Conservation (phyloP, 768 basidiomycete genomes). For the Boletales sp. region DNA sequence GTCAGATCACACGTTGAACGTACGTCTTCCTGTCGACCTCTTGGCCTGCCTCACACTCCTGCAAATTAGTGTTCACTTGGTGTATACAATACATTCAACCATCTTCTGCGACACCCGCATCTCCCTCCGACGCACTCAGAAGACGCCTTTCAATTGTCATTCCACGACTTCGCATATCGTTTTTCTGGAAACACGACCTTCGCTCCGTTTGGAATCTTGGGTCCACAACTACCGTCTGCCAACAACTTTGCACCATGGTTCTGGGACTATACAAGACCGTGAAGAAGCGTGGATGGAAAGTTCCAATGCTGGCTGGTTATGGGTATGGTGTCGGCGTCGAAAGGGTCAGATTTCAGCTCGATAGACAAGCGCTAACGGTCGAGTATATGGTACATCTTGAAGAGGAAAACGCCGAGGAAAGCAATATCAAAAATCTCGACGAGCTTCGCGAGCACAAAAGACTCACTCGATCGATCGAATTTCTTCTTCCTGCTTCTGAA, state of each 20-base stretch:
- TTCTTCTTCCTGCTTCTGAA: slow-evolving; percentile 66
- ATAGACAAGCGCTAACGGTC: slow-evolving; percentile 76
- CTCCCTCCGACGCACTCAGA: slow-evolving; percentile 36
- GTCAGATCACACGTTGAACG: slow-evolving; percentile 83
- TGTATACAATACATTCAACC: slow-evolving; percentile 71
- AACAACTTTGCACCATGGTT: slow-evolving; percentile 84
- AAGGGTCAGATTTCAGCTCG: slow-evolving; percentile 72
- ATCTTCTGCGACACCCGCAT: slow-evolving; percentile 30
- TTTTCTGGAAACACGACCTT: slow-evolving; percentile 95
- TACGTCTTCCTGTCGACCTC: slow-evolving; percentile 34
- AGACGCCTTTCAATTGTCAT: slow-evolving; percentile 22
- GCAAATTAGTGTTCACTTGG: slow-evolving; percentile 78
- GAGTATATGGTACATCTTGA: slow-evolving; percentile 83
- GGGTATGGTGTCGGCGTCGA: slow-evolving; percentile 82
- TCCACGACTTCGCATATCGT: slow-evolving; percentile 70
- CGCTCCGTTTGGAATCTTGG: slow-evolving; percentile 83
- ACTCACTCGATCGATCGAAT: slow-evolving; percentile 75
- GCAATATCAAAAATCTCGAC: slow-evolving; percentile 47
- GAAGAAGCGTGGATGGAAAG: slow-evolving; percentile 64
- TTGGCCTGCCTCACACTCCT: slow-evolving; percentile 5
- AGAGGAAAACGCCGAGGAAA: slow-evolving; percentile 35
- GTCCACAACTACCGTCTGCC: slow-evolving; percentile 57
- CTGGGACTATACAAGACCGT: slow-evolving; percentile 81
- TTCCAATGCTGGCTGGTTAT: slow-evolving; percentile 73
- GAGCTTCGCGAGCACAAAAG: slow-evolving; percentile 69